phyloP scores from a whole-genome alignment of 2,329 filamentous ascomycete species.

The Leptographium galeiforme region DNA sequence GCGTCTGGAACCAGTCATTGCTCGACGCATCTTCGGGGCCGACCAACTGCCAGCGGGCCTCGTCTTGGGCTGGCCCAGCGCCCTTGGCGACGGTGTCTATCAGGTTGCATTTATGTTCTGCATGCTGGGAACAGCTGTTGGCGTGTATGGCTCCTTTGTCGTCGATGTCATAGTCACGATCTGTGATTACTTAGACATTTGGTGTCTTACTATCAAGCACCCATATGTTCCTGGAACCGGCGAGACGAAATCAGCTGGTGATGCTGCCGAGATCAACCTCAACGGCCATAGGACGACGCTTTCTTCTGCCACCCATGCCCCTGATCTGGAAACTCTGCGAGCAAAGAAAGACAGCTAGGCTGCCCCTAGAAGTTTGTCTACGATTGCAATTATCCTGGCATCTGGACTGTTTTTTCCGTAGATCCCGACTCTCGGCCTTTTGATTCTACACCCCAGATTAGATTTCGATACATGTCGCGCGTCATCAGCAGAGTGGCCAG shows the following conservation, averaged over 20 bases:
- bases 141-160: constrained; percentile 95
- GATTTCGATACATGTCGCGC: too few species aligned
- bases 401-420: too few species aligned
- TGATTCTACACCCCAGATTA: too few species aligned
- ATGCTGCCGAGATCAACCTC: not conserved
- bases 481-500: not conserved
- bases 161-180: constrained; percentile 96
- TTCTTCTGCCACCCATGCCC: not conserved
- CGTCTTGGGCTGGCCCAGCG: constrained; percentile 57
- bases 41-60: constrained; percentile 4
- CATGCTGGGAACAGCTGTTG: constrained; percentile 70
- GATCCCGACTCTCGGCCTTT: too few species aligned
- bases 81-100: constrained; percentile 63
- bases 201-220: constrained; percentile 96
- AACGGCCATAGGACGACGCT: not conserved
- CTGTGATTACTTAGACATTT: constrained; percentile 96
- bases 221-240: constrained; percentile 34
- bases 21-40: constrained; percentile 3
- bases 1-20: constrained; percentile 23
- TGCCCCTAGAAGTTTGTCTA: not conserved
- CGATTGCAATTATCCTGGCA: too few species aligned
- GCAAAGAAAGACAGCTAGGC: not conserved
- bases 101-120: constrained; percentile 74
- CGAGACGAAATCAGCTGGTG: not conserved
- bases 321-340: not conserved